phyloP scores from a whole-genome alignment of 1,284 basidiomycete genomes.

The Spongiforma sp. region DNA sequence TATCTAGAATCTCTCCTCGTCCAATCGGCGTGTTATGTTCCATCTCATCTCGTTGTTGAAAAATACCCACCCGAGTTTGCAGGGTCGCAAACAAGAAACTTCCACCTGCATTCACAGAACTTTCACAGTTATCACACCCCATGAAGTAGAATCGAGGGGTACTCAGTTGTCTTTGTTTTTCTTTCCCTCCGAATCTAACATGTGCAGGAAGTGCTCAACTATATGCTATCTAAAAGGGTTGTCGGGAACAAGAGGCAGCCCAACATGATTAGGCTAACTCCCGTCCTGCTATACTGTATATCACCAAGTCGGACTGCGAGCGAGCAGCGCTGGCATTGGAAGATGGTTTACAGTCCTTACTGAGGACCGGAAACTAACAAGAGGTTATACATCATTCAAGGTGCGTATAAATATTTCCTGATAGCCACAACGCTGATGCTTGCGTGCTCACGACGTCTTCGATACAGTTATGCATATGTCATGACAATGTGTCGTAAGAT shows the following conservation, averaged over 20 bases:
- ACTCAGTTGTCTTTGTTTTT: slow-evolving; percentile 88
- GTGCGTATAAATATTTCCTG: background rate
- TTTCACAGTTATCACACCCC: slow-evolving; percentile 92
- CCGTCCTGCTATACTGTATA: slow-evolving; percentile 88
- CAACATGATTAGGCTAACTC: slow-evolving; percentile 88
- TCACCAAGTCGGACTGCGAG: slow-evolving; percentile 79
- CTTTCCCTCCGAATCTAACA: slow-evolving; percentile 60
- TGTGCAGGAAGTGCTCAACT: slow-evolving; percentile 78
- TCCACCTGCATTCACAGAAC: slow-evolving; percentile 62
- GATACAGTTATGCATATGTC: slow-evolving; percentile 49
- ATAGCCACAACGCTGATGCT: too few species aligned
- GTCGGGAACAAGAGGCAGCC: slow-evolving; percentile 91
- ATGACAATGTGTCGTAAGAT: slow-evolving; percentile 59
- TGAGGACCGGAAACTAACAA: slow-evolving; percentile 15
- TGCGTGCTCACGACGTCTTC: slow-evolving; percentile 9
- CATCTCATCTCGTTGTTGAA: slow-evolving; percentile 44
- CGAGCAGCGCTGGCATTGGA: slow-evolving; percentile 69
- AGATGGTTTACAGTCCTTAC: slow-evolving; percentile 46
- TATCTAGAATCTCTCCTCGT: slow-evolving; percentile 71
- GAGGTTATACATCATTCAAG: slow-evolving; percentile 7
- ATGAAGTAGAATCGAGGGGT: slow-evolving; percentile 68
- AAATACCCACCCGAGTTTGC: slow-evolving; percentile 35
- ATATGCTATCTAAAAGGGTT: slow-evolving; percentile 72
- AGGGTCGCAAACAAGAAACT: slow-evolving; percentile 15
- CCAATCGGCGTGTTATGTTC: slow-evolving; percentile 66